Evolutionary conservation across 495 filamentous ascomycete genomes (phyloP).

Genomic region (Collariella sp.): DNA sequence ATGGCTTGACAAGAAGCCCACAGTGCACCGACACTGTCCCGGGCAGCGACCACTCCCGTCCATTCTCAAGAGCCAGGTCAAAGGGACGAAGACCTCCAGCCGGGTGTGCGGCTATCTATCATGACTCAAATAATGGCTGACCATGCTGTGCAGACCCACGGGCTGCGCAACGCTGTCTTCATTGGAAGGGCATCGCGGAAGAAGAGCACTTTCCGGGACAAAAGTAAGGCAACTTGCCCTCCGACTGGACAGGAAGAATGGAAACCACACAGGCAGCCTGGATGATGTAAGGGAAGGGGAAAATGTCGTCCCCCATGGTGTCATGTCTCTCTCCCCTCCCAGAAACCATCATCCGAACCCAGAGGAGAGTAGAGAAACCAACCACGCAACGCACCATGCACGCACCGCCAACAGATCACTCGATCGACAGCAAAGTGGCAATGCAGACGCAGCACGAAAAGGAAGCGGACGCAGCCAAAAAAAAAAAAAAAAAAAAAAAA

Average conservation of each 20-base stretch:
- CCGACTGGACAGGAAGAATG: neutral
- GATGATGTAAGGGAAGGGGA: too few species aligned
- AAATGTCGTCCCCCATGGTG: too few species aligned
- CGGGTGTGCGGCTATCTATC: neutral
- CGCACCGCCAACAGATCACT: neutral
- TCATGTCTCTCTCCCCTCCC: too few species aligned
- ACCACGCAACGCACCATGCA: neutral
- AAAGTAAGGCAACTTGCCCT: neutral
- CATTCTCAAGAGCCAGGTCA: neutral
- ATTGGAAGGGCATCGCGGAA: neutral
- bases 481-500: neutral
- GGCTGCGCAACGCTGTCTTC: too few species aligned
- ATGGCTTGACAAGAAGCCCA: neutral
- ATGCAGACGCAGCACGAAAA: neutral
- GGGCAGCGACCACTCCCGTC: neutral
- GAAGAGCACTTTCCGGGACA: neutral
- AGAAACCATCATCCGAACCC: too few species aligned
- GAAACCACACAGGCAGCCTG: too few species aligned
- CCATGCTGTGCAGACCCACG: neutral
- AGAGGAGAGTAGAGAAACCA: neutral
- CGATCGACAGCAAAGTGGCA: neutral
- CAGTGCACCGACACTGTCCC: slow-evolving; percentile 6
- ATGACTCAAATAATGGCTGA: too few species aligned
- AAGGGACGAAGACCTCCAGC: neutral
- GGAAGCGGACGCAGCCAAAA: neutral